Conservation (phyloP, 2,329 filamentous ascomycete genomes). For the Hawksworthiomyces lignivorus region DNA sequence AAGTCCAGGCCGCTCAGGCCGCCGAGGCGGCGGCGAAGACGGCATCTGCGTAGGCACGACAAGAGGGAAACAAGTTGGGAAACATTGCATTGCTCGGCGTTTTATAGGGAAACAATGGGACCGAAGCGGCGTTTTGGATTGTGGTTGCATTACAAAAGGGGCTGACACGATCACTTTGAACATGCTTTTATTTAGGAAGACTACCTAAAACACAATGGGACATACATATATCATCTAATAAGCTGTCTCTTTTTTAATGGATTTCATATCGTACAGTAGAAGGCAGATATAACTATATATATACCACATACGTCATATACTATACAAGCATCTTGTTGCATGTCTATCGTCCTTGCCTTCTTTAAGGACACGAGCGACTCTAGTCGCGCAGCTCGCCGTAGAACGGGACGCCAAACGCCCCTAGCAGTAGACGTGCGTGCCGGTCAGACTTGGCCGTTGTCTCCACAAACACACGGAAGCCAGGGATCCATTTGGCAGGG, state of each 20-base stretch:
- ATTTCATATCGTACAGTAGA: too few relatives aligned
- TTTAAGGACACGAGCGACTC: not conserved
- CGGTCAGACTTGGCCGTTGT: conserved; percentile 79
- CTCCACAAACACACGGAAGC: conserved; percentile 74
- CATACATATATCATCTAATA: too few relatives aligned
- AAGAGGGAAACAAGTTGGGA: too few relatives aligned
- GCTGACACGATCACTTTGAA: too few relatives aligned
- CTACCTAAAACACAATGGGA: too few relatives aligned
- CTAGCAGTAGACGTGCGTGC: conserved; percentile 71
- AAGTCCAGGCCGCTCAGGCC: conserved; percentile 30
- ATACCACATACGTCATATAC: not conserved
- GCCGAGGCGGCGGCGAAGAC: not conserved
- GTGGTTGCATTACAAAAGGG: too few relatives aligned
- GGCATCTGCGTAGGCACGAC: not conserved
- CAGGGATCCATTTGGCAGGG: conserved; percentile 67
- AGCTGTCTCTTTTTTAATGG: too few relatives aligned
- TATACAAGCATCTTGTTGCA: too few relatives aligned
- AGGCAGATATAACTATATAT: not conserved
- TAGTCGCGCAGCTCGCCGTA: conserved; percentile 43
- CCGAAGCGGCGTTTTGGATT: too few relatives aligned
- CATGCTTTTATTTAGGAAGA: too few relatives aligned
- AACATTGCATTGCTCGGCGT: conserved; percentile 14
- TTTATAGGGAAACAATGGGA: too few relatives aligned
- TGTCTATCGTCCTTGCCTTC: not conserved
- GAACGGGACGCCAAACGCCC: conserved; percentile 70